Conservation (phyloP, 768 basidiomycete species). For the Leccinum pellstonianum region DNA sequence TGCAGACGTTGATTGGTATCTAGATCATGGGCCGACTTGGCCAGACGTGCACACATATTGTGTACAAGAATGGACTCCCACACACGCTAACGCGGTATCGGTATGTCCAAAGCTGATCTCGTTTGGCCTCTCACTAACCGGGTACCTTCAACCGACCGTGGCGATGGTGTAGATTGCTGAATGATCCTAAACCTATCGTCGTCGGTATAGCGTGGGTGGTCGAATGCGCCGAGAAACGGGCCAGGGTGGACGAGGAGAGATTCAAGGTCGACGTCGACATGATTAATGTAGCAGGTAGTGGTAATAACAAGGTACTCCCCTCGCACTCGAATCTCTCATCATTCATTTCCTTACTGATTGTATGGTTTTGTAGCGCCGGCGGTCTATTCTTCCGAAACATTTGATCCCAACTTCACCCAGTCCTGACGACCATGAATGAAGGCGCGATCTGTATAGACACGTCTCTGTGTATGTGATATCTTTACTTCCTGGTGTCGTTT, state of each 20-base stretch:
- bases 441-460: constrained; percentile 29
- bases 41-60: constrained; percentile 68
- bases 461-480: constrained; percentile 23
- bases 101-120: too few species aligned
- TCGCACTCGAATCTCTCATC: too few species aligned
- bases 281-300: too few species aligned
- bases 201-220: too few species aligned
- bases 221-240: too few species aligned
- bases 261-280: too few species aligned
- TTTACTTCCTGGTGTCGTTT: constrained; percentile 3
- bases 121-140: too few species aligned
- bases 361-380: constrained; percentile 51
- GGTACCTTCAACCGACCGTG: neutral
- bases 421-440: constrained; percentile 14
- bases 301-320: too few species aligned
- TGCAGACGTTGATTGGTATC: neutral
- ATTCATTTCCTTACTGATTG: neutral
- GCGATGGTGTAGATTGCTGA: neutral
- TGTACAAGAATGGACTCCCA: constrained; percentile 64
- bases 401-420: constrained; percentile 37
- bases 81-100: too few species aligned
- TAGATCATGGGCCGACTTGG: constrained; percentile 67
- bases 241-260: too few species aligned
- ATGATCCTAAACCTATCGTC: too few species aligned
- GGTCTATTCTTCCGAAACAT: constrained; percentile 69